A percentile compares a stretch with the other conserved stretches of the same genome.
phyloP scores from a whole-genome alignment of 257 asterid species.

The Pogostemon cablin region DNA sequence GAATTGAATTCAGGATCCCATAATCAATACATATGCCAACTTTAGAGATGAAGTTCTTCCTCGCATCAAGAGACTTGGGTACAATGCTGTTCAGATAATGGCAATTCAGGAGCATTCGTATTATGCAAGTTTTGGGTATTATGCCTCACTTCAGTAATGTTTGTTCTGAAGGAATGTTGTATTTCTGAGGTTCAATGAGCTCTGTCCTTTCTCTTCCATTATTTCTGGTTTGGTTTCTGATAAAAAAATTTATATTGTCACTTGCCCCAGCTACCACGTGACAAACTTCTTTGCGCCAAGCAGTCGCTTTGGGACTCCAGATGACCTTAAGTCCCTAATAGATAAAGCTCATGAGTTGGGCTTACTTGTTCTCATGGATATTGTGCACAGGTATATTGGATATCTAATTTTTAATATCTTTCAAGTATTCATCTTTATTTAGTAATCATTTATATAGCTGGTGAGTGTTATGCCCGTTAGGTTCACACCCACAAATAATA shows the following conservation, averaged over 20 bases:
- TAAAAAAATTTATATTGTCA: slow-evolving; percentile 17
- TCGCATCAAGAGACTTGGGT: slow-evolving; percentile 94
- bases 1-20: slow-evolving; percentile 71
- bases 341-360: slow-evolving; percentile 98
- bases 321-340: slow-evolving; percentile 91
- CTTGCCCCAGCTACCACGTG: slow-evolving; percentile 82
- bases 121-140: slow-evolving; percentile 99
- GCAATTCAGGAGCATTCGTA: slow-evolving; percentile 99
- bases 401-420: slow-evolving; percentile 27
- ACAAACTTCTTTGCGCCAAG: slow-evolving; percentile 99
- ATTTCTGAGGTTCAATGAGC: slow-evolving; percentile 14
- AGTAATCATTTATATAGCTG: slow-evolving; percentile 15
- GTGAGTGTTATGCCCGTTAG: slow-evolving; percentile 20
- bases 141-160: slow-evolving; percentile 18
- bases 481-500: slow-evolving; percentile 9
- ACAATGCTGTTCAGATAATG: slow-evolving; percentile 98
- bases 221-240: slow-evolving; percentile 32
- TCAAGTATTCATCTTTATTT: slow-evolving; percentile 23
- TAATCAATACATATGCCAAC: slow-evolving; percentile 82
- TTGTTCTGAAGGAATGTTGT: slow-evolving; percentile 10
- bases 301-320: slow-evolving; percentile 98
- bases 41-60: slow-evolving; percentile 97
- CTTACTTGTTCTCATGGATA: slow-evolving; percentile 94
- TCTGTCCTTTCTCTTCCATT: slow-evolving; percentile 16
- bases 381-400: slow-evolving; percentile 86